Evolutionary conservation across 306 rosid genomes (phyloP).

Genomic region (Castanea sativa): DNA sequence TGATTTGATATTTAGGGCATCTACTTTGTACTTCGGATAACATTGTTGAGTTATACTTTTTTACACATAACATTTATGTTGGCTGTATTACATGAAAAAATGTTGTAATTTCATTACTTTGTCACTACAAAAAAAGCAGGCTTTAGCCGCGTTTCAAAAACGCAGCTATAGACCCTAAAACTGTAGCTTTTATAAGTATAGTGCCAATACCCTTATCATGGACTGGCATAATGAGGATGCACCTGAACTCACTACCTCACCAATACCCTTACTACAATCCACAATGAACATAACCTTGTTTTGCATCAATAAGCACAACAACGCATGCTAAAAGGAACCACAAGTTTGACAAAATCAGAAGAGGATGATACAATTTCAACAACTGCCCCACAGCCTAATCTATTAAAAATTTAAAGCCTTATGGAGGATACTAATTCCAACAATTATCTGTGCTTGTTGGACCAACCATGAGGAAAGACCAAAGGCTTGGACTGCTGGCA

Average conservation of each 20-base stretch:
- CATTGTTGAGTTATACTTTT: too few relatives aligned
- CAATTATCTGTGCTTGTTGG: neutral
- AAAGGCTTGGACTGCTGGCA: neutral
- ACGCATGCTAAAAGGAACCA: neutral
- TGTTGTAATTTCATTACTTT: too few relatives aligned
- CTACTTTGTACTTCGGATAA: too few relatives aligned
- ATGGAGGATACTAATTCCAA: neutral
- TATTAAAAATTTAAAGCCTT: neutral
- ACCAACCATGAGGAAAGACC: neutral
- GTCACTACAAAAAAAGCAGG: too few relatives aligned
- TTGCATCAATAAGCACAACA: neutral
- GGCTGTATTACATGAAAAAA: too few relatives aligned
- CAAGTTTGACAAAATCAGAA: neutral
- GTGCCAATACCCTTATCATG: neutral
- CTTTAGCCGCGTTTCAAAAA: too few relatives aligned
- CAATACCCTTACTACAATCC: neutral
- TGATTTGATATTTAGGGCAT: too few relatives aligned
- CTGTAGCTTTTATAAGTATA: too few relatives aligned
- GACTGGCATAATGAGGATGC: neutral
- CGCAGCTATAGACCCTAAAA: too few relatives aligned
- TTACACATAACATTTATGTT: too few relatives aligned
- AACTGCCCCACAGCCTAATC: neutral
- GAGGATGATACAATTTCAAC: neutral
- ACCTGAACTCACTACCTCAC: neutral
- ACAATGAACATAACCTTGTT: neutral